Percentiles rank a stretch among this genome's conserved stretches.
phyloP scores from a whole-genome alignment of 192 early-diverging fungal species.

The Chytriomyces hyalinus region DNA sequence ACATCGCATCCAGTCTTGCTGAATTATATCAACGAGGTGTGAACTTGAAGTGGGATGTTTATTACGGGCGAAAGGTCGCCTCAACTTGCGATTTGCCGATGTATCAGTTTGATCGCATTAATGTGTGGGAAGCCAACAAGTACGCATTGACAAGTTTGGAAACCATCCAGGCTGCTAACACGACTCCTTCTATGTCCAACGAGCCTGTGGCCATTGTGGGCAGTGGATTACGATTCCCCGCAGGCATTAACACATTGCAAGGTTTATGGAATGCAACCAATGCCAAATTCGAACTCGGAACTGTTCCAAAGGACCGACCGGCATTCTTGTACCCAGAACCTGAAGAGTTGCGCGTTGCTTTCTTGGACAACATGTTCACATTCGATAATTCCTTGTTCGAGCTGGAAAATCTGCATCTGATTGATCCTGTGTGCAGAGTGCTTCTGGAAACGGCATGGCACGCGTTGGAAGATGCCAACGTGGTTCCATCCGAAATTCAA shows the following conservation, averaged over 20 bases:
- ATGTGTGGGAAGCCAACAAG: too few species aligned
- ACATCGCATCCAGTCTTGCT: neutral
- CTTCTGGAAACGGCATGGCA: constrained; percentile 5
- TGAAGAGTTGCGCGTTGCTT: neutral
- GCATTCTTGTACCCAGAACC: neutral
- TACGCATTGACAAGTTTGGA: too few species aligned
- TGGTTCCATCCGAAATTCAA: neutral
- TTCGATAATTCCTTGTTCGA: neutral
- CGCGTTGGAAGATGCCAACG: constrained; percentile 3
- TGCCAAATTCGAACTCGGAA: neutral
- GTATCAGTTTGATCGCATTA: too few species aligned
- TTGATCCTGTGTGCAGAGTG: neutral
- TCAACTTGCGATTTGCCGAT: too few species aligned
- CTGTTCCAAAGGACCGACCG: neutral
- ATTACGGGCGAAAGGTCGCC: too few species aligned
- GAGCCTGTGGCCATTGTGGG: constrained; percentile 6
- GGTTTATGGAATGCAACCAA: constrained; percentile 1
- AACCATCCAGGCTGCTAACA: too few species aligned
- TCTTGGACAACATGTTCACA: neutral
- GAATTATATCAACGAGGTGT: neutral
- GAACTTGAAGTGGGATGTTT: neutral
- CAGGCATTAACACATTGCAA: neutral
- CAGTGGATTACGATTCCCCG: constrained; percentile 1
- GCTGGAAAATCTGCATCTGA: neutral
- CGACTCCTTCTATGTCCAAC: too few species aligned